Conservation (phyloP, 2,329 filamentous ascomycete genomes). For the Colletotrichum eremochloae region DNA sequence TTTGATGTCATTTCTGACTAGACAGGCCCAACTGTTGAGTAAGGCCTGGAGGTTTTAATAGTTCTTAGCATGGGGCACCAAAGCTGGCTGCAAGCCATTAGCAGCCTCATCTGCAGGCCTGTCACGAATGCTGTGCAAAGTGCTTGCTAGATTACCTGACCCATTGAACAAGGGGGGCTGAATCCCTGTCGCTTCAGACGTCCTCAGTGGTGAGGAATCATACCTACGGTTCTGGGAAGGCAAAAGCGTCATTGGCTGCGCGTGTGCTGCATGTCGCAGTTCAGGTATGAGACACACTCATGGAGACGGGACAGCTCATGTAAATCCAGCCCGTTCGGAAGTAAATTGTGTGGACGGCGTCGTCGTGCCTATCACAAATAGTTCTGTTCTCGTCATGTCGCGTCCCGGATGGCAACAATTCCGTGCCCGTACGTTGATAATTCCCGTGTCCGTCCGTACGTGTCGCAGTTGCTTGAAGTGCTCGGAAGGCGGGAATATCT, state of each 20-base stretch:
- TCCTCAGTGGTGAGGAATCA: constrained; percentile 38
- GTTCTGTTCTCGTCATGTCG: constrained; percentile 1
- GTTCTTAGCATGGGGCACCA: not conserved
- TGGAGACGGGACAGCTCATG: constrained; percentile 22
- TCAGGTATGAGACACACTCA: constrained; percentile 28
- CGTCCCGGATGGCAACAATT: not conserved
- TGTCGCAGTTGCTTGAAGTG: not conserved
- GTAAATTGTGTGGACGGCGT: constrained; percentile 13
- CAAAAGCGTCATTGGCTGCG: constrained; percentile 19
- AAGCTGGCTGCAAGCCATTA: constrained; percentile 2
- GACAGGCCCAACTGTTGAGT: constrained; percentile 2
- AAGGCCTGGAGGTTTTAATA: not conserved
- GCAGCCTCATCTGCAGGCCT: constrained; percentile 20
- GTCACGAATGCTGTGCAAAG: constrained; percentile 8
- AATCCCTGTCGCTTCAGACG: constrained; percentile 24
- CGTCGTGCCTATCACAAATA: constrained; percentile 5
- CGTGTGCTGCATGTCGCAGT: constrained; percentile 38
- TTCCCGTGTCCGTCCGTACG: constrained; percentile 5
- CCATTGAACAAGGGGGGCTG: constrained; percentile 16
- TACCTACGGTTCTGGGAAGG: constrained; percentile 18
- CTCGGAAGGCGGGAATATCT: not conserved
- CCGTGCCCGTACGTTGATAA: not conserved
- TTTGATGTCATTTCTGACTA: constrained; percentile 1
- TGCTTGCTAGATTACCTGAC: constrained; percentile 21
- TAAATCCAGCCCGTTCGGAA: constrained; percentile 9